These are phyloP conservation scores for Blepharisma stoltei DNA, from an alignment of 73 alveolate genomes.

Conservation along the genomic window DNA sequence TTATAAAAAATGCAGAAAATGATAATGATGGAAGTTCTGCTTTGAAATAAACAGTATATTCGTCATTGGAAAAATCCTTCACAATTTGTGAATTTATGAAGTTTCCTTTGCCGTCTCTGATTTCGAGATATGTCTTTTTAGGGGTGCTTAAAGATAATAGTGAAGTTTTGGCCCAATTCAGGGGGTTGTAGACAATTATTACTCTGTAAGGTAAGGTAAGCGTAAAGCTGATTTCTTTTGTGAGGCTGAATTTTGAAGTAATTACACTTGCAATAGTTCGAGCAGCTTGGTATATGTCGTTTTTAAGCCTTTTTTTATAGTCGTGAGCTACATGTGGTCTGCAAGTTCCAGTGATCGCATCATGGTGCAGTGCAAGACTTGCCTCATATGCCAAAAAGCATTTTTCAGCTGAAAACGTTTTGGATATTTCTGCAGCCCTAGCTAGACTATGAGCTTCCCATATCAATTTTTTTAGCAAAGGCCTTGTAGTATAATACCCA, in stretches of 20 bases:
- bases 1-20: not conserved
- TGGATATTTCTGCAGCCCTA: constrained; percentile 28
- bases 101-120: too few relatives aligned
- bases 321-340: constrained; percentile 36
- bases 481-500: constrained; percentile 42
- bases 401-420: not conserved
- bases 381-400: constrained; percentile 19
- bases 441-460: constrained; percentile 23
- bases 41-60: not conserved
- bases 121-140: not conserved
- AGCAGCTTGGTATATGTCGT: not conserved
- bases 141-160: not conserved
- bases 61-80: not conserved
- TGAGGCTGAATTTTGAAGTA: not conserved
- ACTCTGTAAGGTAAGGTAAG: not conserved
- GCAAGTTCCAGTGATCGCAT: constrained; percentile 71
- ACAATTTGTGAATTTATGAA: not conserved
- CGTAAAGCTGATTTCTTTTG: not conserved
- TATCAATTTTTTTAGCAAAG: constrained; percentile 41
- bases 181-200: not conserved
- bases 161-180: not conserved
- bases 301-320: constrained; percentile 29
- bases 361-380: constrained; percentile 50
- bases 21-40: not conserved
- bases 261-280: not conserved